Conservation (phyloP, 1,284 basidiomycete species). For the Moesziomyces parantarcticus region DNA sequence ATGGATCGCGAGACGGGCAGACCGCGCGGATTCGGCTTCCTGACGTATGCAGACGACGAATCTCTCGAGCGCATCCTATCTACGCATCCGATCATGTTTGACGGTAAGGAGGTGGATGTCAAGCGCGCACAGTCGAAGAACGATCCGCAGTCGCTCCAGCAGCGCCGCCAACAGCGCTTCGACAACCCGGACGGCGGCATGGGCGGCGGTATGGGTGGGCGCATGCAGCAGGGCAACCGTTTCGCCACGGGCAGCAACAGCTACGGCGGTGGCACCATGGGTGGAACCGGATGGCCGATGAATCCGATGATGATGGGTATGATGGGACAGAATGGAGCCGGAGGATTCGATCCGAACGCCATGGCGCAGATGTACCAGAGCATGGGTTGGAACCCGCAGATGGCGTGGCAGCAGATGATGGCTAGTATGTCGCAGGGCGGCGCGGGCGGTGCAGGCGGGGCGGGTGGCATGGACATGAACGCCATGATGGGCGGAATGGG, state of each 20-base stretch:
- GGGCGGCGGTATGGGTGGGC: constrained; percentile 8
- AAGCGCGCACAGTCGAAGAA: constrained; percentile 71
- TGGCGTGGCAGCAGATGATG: constrained; percentile 67
- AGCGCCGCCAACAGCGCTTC: constrained; percentile 26
- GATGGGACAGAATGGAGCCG: constrained; percentile 40
- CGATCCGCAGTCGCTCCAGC: constrained; percentile 38
- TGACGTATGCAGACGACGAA: constrained; percentile 88
- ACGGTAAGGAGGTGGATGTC: constrained; percentile 83
- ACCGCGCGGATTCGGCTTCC: constrained; percentile 97
- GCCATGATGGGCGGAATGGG: constrained; percentile 70
- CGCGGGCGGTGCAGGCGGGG: constrained; percentile 17
- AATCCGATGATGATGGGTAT: constrained; percentile 72
- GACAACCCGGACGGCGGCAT: constrained; percentile 18
- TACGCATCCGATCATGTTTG: constrained; percentile 65
- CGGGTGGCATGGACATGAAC: constrained; percentile 71
- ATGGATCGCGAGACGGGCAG: constrained; percentile 94
- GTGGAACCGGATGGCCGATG: constrained; percentile 54
- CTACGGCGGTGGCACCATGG: constrained; percentile 73
- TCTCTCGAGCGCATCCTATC: constrained; percentile 76
- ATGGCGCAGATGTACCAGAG: constrained; percentile 73
- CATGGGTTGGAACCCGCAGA: constrained; percentile 70
- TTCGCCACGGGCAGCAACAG: constrained; percentile 11
- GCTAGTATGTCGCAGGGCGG: constrained; percentile 37
- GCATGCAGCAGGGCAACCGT: constrained; percentile 70
- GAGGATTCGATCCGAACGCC: constrained; percentile 70